Percentiles rank a stretch among this genome's conserved stretches.
These are phyloP conservation scores for Arthrobotrys megalospora DNA, from an alignment of 2,329 filamentous ascomycete genomes.

Conservation along the genomic window DNA sequence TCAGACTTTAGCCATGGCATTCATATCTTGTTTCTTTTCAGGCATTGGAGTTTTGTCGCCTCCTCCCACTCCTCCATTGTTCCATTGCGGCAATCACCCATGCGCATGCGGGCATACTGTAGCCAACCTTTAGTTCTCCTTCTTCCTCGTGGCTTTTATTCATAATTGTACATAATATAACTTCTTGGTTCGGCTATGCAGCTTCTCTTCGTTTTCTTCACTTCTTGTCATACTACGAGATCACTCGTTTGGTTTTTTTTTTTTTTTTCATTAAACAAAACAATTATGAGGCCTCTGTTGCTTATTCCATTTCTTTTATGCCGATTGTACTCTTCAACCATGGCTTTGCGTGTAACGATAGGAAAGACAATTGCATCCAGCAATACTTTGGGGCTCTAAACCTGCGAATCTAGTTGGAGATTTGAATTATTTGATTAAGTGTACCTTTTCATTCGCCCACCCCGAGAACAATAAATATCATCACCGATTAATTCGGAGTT, in stretches of 20 bases:
- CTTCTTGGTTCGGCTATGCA: conserved; percentile 27
- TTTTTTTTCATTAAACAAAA: no score
- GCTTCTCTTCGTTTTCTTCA: conserved; percentile 3
- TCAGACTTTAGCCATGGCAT: conserved; percentile 49
- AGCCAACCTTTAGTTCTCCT: conserved; percentile 34
- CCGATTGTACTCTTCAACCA: neutral
- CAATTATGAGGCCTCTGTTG: conserved; percentile 25
- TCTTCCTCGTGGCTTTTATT: conserved; percentile 19
- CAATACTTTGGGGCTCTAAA: conserved; percentile 2
- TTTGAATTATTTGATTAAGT: no score
- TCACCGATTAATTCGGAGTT: no score
- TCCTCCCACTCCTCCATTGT: neutral
- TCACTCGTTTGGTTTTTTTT: conserved; percentile 1
- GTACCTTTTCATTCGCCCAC: no score
- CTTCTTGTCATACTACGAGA: neutral
- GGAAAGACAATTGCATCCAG: conserved; percentile 10
- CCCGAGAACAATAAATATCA: no score
- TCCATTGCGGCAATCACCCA: conserved; percentile 1
- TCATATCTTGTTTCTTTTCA: conserved; percentile 33
- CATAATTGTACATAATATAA: conserved; percentile 55
- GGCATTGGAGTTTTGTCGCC: conserved; percentile 27
- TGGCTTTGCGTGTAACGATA: conserved; percentile 25
- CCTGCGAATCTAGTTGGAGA: no score
- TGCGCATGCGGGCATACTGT: conserved; percentile 41
- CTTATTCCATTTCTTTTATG: conserved; percentile 13